These are phyloP conservation scores for Zymoseptoria brevis DNA, from an alignment of 2,329 filamentous ascomycete species.

Conservation along the genomic window DNA sequence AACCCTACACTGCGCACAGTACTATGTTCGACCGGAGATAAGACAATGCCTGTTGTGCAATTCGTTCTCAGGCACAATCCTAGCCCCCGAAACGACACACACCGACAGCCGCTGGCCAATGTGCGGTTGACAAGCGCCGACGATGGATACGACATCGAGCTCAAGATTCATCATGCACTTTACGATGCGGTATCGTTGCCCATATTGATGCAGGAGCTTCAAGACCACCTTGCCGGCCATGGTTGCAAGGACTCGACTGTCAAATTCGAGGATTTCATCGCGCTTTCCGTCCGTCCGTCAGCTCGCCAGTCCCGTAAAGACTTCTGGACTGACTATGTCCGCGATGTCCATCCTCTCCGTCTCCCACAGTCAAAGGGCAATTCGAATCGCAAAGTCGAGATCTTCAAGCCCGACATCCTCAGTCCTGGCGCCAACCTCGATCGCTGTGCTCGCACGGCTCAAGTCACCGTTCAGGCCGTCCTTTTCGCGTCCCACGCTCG, in stretches of 20 bases:
- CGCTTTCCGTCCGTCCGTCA: slow-evolving; percentile 20
- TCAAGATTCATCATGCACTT: slow-evolving; percentile 71
- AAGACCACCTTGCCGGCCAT: slow-evolving; percentile 31
- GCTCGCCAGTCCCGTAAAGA: slow-evolving; percentile 24
- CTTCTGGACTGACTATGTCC: slow-evolving; percentile 49
- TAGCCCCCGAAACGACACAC: slow-evolving; percentile 27
- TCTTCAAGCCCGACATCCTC: slow-evolving; percentile 46
- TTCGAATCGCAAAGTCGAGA: slow-evolving; percentile 28
- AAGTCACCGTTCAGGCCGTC: slow-evolving; percentile 62
- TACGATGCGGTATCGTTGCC: slow-evolving; percentile 81
- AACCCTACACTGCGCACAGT: slow-evolving; percentile 61
- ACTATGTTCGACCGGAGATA: slow-evolving; percentile 48
- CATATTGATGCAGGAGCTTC: slow-evolving; percentile 49
- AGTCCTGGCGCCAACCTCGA: slow-evolving; percentile 36
- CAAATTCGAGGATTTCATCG: slow-evolving; percentile 38
- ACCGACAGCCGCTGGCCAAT: slow-evolving; percentile 19
- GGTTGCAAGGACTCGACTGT: not conserved
- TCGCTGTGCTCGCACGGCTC: slow-evolving; percentile 39
- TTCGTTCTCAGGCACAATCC: slow-evolving; percentile 42
- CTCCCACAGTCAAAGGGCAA: slow-evolving; percentile 12
- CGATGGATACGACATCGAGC: slow-evolving; percentile 24
- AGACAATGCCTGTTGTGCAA: slow-evolving; percentile 54
- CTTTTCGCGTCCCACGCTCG: slow-evolving; percentile 66
- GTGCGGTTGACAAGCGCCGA: slow-evolving; percentile 13
- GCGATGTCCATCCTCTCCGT: slow-evolving; percentile 12